Conservation (phyloP, 2,329 filamentous ascomycete genomes). For the Aureobasidium sp. region DNA sequence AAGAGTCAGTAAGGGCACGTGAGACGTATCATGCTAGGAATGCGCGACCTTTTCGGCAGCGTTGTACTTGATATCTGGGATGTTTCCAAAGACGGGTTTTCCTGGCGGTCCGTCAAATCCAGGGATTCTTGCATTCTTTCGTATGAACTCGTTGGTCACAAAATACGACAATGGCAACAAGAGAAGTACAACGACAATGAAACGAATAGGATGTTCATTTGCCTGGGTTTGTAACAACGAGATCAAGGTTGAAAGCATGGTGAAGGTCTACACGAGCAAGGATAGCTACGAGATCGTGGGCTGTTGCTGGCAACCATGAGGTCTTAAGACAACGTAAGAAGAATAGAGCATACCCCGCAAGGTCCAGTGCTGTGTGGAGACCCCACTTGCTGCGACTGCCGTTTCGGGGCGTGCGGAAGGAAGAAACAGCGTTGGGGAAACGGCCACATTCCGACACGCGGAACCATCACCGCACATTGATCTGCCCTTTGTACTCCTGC, state of each 20-base stretch:
- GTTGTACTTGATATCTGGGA: conserved; percentile 34
- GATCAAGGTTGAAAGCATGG: conserved; percentile 19
- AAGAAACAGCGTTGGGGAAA: background rate
- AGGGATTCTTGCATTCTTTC: conserved; percentile 31
- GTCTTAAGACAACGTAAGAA: background rate
- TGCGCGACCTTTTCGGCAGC: background rate
- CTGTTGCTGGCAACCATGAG: background rate
- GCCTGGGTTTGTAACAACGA: conserved; percentile 10
- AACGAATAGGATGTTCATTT: conserved; percentile 16
- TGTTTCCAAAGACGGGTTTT: conserved; percentile 37
- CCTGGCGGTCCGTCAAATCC: conserved; percentile 34
- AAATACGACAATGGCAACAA: conserved; percentile 31
- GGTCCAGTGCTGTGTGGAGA: background rate
- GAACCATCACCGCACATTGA: conserved; percentile 2
- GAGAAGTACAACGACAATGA: conserved; percentile 20
- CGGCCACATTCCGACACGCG: conserved; percentile 2
- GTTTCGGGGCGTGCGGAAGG: background rate
- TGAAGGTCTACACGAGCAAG: background rate
- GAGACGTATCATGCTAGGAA: background rate
- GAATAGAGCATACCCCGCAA: background rate
- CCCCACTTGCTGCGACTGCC: background rate
- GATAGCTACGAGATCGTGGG: background rate
- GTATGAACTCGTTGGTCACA: conserved; percentile 32
- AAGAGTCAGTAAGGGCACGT: conserved; percentile 21
- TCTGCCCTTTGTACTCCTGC: conserved; percentile 5